A percentile compares a stretch with the other conserved stretches of the same genome.
These are phyloP conservation scores for Stemphylium lycopersici DNA, from an alignment of 2,329 filamentous ascomycete genomes.

Conservation along the genomic window DNA sequence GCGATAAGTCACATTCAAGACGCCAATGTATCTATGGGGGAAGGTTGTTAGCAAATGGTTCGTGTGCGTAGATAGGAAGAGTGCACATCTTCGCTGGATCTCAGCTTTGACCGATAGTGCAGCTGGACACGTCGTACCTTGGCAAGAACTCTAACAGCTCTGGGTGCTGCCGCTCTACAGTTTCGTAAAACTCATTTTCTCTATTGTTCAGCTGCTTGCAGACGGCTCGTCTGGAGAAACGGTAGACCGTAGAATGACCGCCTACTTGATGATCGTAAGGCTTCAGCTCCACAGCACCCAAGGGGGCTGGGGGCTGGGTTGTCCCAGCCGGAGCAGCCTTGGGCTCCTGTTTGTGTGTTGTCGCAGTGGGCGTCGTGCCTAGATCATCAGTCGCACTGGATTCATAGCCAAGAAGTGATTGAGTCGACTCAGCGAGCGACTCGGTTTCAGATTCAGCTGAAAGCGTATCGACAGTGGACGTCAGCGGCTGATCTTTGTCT, in stretches of 20 bases:
- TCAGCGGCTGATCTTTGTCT: slow-evolving; percentile 49
- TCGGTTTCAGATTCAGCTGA: slow-evolving; percentile 52
- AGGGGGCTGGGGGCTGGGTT: slow-evolving; percentile 60
- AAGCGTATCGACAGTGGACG: slow-evolving; percentile 30
- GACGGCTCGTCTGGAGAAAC: slow-evolving; percentile 91
- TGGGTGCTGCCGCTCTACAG: slow-evolving; percentile 87
- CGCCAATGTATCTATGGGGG: slow-evolving; percentile 82
- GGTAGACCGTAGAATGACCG: slow-evolving; percentile 93
- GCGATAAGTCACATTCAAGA: slow-evolving; percentile 93
- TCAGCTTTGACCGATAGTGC: slow-evolving; percentile 47
- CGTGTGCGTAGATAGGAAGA: background rate
- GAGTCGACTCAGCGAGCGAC: slow-evolving; percentile 50
- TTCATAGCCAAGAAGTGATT: slow-evolving; percentile 56
- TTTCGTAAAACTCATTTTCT: slow-evolving; percentile 99
- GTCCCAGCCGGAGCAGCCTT: slow-evolving; percentile 36
- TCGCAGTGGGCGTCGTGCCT: slow-evolving; percentile 47
- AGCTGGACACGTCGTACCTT: slow-evolving; percentile 55
- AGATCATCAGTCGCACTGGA: slow-evolving; percentile 62
- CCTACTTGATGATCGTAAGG: slow-evolving; percentile 98
- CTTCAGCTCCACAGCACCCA: slow-evolving; percentile 93
- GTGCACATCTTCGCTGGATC: slow-evolving; percentile 45
- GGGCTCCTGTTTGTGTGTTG: slow-evolving; percentile 36
- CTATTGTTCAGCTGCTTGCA: slow-evolving; percentile 98
- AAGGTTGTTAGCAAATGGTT: slow-evolving; percentile 40
- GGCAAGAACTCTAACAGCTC: slow-evolving; percentile 90